A percentile compares a stretch with the other conserved stretches of the same genome.
Evolutionary conservation across 495 filamentous ascomycete genomes (phyloP).

Genomic region (Penicillium ochrochloron): DNA sequence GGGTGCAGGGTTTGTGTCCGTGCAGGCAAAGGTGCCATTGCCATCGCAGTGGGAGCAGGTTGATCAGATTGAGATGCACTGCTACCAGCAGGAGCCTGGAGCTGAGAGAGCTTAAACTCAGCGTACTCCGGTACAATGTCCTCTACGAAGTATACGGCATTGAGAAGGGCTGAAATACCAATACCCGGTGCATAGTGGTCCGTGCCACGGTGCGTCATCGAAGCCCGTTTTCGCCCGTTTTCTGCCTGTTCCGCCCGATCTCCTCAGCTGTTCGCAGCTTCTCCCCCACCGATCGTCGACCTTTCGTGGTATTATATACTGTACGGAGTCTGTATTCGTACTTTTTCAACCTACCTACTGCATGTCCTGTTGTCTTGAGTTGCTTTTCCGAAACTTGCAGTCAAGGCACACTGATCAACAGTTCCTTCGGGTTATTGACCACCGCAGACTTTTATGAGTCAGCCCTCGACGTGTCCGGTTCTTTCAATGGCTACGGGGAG

Average conservation of each 20-base stretch:
- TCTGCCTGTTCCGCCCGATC: not conserved
- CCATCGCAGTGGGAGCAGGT: conserved; percentile 61
- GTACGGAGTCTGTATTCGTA: not conserved
- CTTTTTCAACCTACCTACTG: not conserved
- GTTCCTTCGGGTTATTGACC: not conserved
- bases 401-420: not conserved
- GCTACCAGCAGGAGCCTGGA: conserved; percentile 36
- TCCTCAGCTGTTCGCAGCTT: not conserved
- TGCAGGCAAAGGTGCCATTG: conserved; percentile 54
- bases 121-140: not conserved
- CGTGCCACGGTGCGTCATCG: conserved; percentile 10
- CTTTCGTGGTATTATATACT: not conserved
- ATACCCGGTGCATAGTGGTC: conserved; percentile 1
- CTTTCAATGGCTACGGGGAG: not conserved
- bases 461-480: no score
- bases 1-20: conserved; percentile 55
- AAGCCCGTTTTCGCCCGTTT: not conserved
- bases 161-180: not conserved
- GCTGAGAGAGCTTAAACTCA: not conserved
- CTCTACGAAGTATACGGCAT: not conserved
- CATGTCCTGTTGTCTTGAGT: not conserved
- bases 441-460: not conserved
- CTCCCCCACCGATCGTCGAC: not conserved
- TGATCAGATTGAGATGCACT: conserved; percentile 66
- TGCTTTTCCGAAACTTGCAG: not conserved